These are phyloP conservation scores for Colletotrichum lentis DNA, from an alignment of 2,329 filamentous ascomycete genomes.

Conservation along the genomic window DNA sequence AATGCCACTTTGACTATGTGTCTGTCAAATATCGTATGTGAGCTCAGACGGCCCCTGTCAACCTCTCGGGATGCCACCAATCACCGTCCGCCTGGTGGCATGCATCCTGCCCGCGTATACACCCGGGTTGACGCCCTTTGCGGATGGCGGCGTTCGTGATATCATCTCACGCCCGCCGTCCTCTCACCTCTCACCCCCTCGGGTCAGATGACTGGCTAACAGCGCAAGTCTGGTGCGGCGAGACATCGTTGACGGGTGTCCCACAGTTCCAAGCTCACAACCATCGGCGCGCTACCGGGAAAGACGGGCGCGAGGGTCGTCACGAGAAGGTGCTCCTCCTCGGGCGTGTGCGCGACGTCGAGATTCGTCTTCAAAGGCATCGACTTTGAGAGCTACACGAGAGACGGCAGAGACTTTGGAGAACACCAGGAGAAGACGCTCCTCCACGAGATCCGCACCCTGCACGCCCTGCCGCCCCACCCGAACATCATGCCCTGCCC, in stretches of 20 bases:
- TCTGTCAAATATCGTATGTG: conserved; percentile 33
- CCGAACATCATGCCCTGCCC: conserved; percentile 40
- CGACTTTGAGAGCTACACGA: conserved; percentile 29
- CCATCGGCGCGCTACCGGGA: conserved; percentile 24
- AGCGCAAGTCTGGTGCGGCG: not conserved
- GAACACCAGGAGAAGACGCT: conserved; percentile 35
- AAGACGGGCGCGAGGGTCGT: conserved; percentile 37
- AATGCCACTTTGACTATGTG: no score
- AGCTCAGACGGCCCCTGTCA: conserved; percentile 20
- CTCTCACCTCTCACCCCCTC: conserved; percentile 24
- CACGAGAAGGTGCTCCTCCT: not conserved
- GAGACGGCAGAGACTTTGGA: conserved; percentile 12
- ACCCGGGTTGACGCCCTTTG: not conserved
- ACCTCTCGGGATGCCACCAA: conserved; percentile 21
- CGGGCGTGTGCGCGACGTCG: not conserved
- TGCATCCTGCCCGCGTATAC: conserved; percentile 28
- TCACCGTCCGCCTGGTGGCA: conserved; percentile 29
- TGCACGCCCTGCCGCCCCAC: conserved; percentile 37
- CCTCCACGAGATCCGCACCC: conserved; percentile 37
- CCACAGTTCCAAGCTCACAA: not conserved
- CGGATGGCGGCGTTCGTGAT: conserved; percentile 32
- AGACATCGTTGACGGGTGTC: conserved; percentile 24
- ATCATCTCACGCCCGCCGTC: conserved; percentile 37
- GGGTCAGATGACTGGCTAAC: conserved; percentile 25
- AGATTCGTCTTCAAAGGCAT: conserved; percentile 39